Conservation (phyloP, 192 early-diverging fungal genomes). For the Gaertneriomyces semiglobifer region DNA sequence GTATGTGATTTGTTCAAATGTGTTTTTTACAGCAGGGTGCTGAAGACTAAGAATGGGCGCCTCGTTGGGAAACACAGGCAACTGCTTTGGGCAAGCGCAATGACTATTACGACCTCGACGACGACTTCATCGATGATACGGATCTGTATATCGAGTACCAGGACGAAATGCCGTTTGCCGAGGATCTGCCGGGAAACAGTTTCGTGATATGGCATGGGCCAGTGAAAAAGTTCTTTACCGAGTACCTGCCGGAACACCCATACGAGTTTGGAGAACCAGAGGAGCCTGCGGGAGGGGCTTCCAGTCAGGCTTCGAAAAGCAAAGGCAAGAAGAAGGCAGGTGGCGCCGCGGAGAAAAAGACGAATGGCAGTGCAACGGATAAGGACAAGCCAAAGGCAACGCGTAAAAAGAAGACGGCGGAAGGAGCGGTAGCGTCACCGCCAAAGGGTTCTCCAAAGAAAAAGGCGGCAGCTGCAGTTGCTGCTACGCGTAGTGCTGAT, state of each 20-base stretch:
- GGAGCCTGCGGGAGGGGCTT: too few relatives aligned
- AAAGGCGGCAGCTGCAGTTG: conserved; percentile 10
- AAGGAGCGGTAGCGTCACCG: neutral
- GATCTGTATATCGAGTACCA: conserved; percentile 26
- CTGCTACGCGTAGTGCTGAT: neutral
- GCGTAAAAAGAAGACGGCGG: conserved; percentile 6
- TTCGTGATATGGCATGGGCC: conserved; percentile 23
- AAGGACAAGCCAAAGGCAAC: neutral
- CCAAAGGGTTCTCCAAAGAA: neutral
- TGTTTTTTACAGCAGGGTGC: too few relatives aligned
- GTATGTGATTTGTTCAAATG: too few relatives aligned
- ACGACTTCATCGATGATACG: conserved; percentile 51
- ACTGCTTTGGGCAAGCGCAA: neutral
- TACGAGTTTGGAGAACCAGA: too few relatives aligned
- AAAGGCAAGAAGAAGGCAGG: conserved; percentile 11
- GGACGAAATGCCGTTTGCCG: too few relatives aligned
- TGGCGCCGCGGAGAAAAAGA: neutral
- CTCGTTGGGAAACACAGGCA: too few relatives aligned
- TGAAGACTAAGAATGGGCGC: too few relatives aligned
- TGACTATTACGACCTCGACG: conserved; percentile 46
- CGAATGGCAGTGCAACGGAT: neutral
- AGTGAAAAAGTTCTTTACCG: conserved; percentile 39
- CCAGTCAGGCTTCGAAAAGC: neutral
- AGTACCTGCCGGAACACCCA: conserved; percentile 6
- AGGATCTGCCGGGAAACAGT: neutral